Conservation (phyloP, 2,329 filamentous ascomycete species). For the Rhytidhysteron rufulum region DNA sequence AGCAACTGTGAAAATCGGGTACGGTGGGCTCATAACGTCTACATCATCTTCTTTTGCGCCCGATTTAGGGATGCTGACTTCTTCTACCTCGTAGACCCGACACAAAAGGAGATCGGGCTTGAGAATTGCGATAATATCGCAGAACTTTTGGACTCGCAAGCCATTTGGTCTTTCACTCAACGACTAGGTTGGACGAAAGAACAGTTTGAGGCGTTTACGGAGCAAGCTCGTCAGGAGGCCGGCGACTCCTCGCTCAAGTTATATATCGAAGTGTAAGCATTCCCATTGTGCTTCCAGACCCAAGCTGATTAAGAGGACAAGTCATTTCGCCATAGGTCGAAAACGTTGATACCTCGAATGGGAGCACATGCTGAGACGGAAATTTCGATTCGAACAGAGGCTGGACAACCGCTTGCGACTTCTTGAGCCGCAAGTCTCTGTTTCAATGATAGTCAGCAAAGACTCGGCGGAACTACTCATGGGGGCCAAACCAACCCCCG, state of each 20-base stretch:
- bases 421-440: too few species aligned
- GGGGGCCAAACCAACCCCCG: too few species aligned
- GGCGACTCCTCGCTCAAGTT: constrained; percentile 26
- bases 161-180: constrained; percentile 34
- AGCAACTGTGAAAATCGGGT: too few species aligned
- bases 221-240: constrained; percentile 25
- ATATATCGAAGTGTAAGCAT: constrained; percentile 34
- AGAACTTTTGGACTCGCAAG: constrained; percentile 33
- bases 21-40: too few species aligned
- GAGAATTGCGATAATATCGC: constrained; percentile 26
- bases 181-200: constrained; percentile 27
- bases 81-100: constrained; percentile 21
- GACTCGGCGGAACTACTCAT: too few species aligned
- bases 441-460: too few species aligned
- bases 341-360: too few species aligned
- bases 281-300: not conserved
- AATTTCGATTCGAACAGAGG: too few species aligned
- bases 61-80: too few species aligned
- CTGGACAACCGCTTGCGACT: too few species aligned
- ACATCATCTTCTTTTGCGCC: too few species aligned
- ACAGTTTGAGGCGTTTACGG: constrained; percentile 25
- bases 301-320: constrained; percentile 3
- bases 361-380: too few species aligned
- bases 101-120: constrained; percentile 23
- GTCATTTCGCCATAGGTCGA: constrained; percentile 31